A percentile compares a stretch with the other conserved stretches of the same genome.
phyloP scores from a whole-genome alignment of 2,329 filamentous ascomycete species.

The Diaporthe sp. region DNA sequence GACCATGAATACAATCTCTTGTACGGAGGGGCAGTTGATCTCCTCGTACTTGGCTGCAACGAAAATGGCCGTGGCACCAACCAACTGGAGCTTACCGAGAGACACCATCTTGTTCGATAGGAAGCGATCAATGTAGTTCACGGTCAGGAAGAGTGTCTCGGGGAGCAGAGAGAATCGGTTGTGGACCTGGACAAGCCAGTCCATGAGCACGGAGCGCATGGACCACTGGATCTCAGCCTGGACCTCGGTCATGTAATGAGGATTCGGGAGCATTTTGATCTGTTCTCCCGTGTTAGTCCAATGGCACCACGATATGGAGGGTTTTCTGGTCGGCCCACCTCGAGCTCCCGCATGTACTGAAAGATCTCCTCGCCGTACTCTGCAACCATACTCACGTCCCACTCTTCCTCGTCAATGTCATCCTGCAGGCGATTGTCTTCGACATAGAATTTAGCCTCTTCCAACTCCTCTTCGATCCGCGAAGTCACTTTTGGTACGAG shows the following conservation, averaged over 20 bases:
- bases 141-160: slow-evolving; percentile 93
- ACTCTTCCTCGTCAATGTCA: slow-evolving; percentile 88
- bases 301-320: no score
- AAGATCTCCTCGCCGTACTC: slow-evolving; percentile 98
- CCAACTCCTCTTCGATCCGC: slow-evolving; percentile 80
- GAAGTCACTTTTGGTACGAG: slow-evolving; percentile 80
- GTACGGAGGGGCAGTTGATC: slow-evolving; percentile 95
- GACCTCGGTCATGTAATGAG: slow-evolving; percentile 91
- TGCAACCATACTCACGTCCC: slow-evolving; percentile 97
- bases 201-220: slow-evolving; percentile 97
- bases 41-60: slow-evolving; percentile 99
- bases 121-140: slow-evolving; percentile 98
- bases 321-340: slow-evolving; percentile 68
- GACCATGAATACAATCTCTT: slow-evolving; percentile 99
- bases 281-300: slow-evolving; percentile 46
- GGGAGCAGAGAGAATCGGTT: slow-evolving; percentile 90
- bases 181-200: slow-evolving; percentile 98
- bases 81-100: slow-evolving; percentile 93
- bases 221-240: slow-evolving; percentile 99
- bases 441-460: slow-evolving; percentile 74
- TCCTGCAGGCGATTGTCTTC: slow-evolving; percentile 76
- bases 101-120: slow-evolving; percentile 95
- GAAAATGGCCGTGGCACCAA: slow-evolving; percentile 95
- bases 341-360: slow-evolving; percentile 88
- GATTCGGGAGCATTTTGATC: slow-evolving; percentile 76